Evolutionary conservation across 371 early-diverging fungal species (phyloP), one percentile per base, ranked within the genome.

Genomic region (Lichtheimia hyalospora): DNA sequence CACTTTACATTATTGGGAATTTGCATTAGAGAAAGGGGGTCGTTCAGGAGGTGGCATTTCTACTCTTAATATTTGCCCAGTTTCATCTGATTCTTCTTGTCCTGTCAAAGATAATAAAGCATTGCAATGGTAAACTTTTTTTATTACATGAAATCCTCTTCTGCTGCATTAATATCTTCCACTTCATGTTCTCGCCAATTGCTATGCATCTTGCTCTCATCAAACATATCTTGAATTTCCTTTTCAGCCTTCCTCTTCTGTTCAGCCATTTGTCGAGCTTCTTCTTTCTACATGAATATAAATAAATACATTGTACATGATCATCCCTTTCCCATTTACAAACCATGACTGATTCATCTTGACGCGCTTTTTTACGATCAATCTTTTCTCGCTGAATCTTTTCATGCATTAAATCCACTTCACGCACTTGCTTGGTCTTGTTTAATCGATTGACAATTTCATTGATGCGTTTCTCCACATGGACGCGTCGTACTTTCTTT

Each of bases 371-470:
- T 34, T 66, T 73, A 52, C 89, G 73, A 48, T 75, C 68, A 52
- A 85, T 72, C 54, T 88, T 82, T 52, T 90, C 85, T 52, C 85
- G 68, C 24, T 84, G 84, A 18, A 87, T 60, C 75, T 88, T 92
- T 53, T 92, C 90, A 34, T 79, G 82, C 21, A 83, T 72, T 54
- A 94, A 72, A 63, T 97, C 96, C 18, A 91, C 91, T 21, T 83
- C 69, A 24, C 74, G 66, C 46, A 94, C 96, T 0, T 73, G 71
- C 58, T 90, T 92, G 2, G 98, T 96, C 77, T 96, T 97, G 80
- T 96, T 96, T 46, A 98, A 74, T 42, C 98, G 80, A 67, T 96
- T 96, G 52, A 97, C 84, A 18, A 95, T 89, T 24, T 83, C 89
- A 73, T 97, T 98, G 46, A 77, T 71, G 18, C 95, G 81, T 63